A percentile compares a stretch with the other conserved stretches of the same genome.
Conservation (phyloP, 257 asterid species). For the Marsdenia floribunda region DNA sequence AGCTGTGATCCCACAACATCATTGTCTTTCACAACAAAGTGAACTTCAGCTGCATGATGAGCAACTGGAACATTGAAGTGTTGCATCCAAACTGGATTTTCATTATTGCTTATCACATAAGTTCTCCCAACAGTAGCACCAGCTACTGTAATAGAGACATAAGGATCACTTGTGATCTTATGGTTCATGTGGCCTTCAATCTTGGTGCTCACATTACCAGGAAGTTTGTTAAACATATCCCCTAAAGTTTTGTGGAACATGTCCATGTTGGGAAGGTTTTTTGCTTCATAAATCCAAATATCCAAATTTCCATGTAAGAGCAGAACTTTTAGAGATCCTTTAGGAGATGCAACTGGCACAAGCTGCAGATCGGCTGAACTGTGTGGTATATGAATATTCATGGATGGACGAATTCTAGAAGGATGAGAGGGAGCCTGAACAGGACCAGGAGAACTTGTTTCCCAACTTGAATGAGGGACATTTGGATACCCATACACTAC, state of each 20-base stretch:
- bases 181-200: conserved; percentile 70
- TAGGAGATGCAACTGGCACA: conserved; percentile 48
- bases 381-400: conserved; percentile 24
- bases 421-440: conserved; percentile 23
- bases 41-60: conserved; percentile 75
- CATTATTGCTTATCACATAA: conserved; percentile 68
- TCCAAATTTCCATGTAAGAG: conserved; percentile 90
- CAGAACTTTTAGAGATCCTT: conserved; percentile 55
- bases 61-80: conserved; percentile 83
- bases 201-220: conserved; percentile 66
- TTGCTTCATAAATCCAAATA: conserved; percentile 77
- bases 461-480: conserved; percentile 61
- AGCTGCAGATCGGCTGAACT: conserved; percentile 44
- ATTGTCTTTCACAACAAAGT: conserved; percentile 81
- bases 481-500: conserved; percentile 37
- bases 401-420: conserved; percentile 19
- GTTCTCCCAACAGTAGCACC: conserved; percentile 85
- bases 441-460: conserved; percentile 27
- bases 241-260: conserved; percentile 94
- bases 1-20: conserved; percentile 90
- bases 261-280: conserved; percentile 98
- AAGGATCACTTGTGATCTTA: conserved; percentile 94
- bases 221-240: conserved; percentile 72
- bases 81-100: conserved; percentile 93
- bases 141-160: conserved; percentile 57